phyloP scores from a whole-genome alignment of 352 stramenopile species.

The Phytophthora pinifolia region DNA sequence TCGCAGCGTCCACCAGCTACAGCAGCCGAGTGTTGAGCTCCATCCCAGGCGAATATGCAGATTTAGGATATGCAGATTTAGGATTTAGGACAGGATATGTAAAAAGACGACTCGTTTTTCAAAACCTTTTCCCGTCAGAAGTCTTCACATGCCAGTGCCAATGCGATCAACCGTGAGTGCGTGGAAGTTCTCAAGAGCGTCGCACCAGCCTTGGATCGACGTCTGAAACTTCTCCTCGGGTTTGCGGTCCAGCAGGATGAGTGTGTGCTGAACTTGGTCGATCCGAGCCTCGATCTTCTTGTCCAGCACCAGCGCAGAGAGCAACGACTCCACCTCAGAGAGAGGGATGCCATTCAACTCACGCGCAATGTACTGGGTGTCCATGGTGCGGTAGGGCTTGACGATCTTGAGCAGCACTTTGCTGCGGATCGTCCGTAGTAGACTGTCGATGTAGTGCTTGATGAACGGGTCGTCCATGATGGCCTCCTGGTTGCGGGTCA shows the following conservation, averaged over 20 bases:
- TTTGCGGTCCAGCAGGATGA: constrained; percentile 70
- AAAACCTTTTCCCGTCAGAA: constrained; percentile 6
- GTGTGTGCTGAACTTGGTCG: constrained; percentile 88
- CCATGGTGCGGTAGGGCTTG: constrained; percentile 93
- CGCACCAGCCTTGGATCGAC: constrained; percentile 62
- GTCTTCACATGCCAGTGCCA: constrained; percentile 37
- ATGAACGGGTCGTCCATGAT: constrained; percentile 97
- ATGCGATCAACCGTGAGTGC: constrained; percentile 64
- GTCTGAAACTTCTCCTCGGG: constrained; percentile 73
- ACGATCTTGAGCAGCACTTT: constrained; percentile 95
- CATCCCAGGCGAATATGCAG: too few species aligned
- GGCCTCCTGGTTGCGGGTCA: constrained; percentile 79
- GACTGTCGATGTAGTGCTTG: constrained; percentile 92
- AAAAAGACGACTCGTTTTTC: constrained; percentile 15
- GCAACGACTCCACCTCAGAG: constrained; percentile 90
- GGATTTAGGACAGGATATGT: constrained; percentile 9
- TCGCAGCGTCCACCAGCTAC: constrained; percentile 22
- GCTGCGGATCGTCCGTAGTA: constrained; percentile 93
- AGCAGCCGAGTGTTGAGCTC: constrained; percentile 29
- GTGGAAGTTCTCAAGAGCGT: constrained; percentile 72
- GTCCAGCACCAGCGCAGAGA: constrained; percentile 93
- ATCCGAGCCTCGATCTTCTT: constrained; percentile 91
- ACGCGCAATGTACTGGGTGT: constrained; percentile 88
- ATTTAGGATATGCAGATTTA: constrained; percentile 26
- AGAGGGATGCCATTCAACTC: constrained; percentile 93